phyloP scores from a whole-genome alignment of 108 stramenopile species.

The Cyclostephanos tholiformis region DNA sequence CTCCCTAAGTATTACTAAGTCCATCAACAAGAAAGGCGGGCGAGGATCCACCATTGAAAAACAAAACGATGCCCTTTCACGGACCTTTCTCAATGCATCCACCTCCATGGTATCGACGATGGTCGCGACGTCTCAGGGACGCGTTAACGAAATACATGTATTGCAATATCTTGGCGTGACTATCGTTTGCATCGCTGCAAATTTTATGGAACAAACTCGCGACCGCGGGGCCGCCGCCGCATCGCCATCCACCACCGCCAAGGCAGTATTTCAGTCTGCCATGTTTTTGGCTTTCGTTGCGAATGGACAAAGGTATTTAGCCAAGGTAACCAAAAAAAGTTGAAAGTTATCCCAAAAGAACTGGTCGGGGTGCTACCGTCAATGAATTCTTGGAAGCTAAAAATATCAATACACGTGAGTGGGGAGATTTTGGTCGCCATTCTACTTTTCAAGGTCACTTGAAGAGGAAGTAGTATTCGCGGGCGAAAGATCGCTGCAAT shows the following conservation, averaged over 20 bases:
- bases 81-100: conserved; percentile 46
- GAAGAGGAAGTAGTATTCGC: too few relatives aligned
- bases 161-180: conserved; percentile 48
- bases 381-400: too few relatives aligned
- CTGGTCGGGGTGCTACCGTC: too few relatives aligned
- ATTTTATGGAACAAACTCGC: conserved; percentile 34
- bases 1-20: conserved; percentile 9
- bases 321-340: conserved; percentile 39
- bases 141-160: conserved; percentile 49
- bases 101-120: conserved; percentile 49
- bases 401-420: too few relatives aligned
- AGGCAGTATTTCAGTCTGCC: conserved; percentile 45
- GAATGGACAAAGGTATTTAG: conserved; percentile 47
- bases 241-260: conserved; percentile 8
- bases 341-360: not conserved
- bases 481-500: too few relatives aligned
- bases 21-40: conserved; percentile 8
- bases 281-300: conserved; percentile 52
- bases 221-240: not conserved
- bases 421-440: too few relatives aligned
- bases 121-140: conserved; percentile 44
- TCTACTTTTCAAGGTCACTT: too few relatives aligned
- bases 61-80: conserved; percentile 24
- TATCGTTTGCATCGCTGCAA: conserved; percentile 53
- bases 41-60: conserved; percentile 2